phyloP scores from a whole-genome alignment of 2,329 filamentous ascomycete genomes.

The Pestalotiopsis sp. region DNA sequence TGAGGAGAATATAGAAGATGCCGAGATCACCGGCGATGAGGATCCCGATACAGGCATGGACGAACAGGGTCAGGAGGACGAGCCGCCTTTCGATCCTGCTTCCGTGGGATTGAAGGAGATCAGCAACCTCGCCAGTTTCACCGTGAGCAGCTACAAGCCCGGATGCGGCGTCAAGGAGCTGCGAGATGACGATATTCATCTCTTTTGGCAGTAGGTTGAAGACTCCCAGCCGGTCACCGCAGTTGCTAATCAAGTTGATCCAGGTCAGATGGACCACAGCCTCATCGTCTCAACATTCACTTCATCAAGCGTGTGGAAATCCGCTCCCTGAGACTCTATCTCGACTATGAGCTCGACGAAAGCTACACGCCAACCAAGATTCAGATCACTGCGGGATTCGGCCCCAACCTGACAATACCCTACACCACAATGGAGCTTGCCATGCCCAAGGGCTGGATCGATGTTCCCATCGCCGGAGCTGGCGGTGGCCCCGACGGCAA shows the following conservation, averaged over 20 bases:
- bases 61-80: constrained; percentile 38
- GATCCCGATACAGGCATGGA: constrained; percentile 35
- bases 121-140: constrained; percentile 81
- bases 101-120: constrained; percentile 75
- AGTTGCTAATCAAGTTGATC: constrained; percentile 3
- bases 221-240: neutral
- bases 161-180: constrained; percentile 79
- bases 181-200: constrained; percentile 69
- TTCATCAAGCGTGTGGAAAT: constrained; percentile 84
- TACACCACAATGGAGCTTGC: constrained; percentile 81
- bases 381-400: constrained; percentile 84
- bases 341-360: constrained; percentile 92
- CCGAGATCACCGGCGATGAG: constrained; percentile 32
- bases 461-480: constrained; percentile 65
- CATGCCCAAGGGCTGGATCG: constrained; percentile 86
- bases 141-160: constrained; percentile 79
- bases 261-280: constrained; percentile 82
- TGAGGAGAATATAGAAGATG: constrained; percentile 24
- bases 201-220: constrained; percentile 75
- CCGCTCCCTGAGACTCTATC: constrained; percentile 76
- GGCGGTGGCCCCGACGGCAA: constrained; percentile 67
- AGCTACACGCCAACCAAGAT: constrained; percentile 96
- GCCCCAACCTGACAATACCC: constrained; percentile 87
- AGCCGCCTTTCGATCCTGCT: constrained; percentile 51
- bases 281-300: constrained; percentile 81